phyloP scores from a whole-genome alignment of 306 rosid species.

The Elaeagnus macrophylla region DNA sequence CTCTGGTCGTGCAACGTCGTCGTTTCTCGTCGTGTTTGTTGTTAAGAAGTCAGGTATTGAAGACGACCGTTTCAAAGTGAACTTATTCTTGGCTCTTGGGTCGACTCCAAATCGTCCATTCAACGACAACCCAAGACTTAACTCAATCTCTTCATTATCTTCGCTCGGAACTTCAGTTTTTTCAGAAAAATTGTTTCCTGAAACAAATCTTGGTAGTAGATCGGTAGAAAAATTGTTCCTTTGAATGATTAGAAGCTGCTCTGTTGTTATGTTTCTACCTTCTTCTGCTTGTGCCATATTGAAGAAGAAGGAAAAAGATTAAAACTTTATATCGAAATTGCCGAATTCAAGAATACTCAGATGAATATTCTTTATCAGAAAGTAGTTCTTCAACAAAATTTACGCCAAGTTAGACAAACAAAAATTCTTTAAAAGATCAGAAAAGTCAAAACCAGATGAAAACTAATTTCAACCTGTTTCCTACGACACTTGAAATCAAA shows the following conservation, averaged over 20 bases:
- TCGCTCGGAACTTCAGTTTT: slow-evolving; percentile 17
- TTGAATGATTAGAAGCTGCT: slow-evolving; percentile 12
- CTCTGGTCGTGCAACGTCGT: slow-evolving; percentile 10
- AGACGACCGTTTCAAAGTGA: slow-evolving; percentile 36
- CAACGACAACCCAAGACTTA: slow-evolving; percentile 61
- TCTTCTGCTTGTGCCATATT: slow-evolving; percentile 40
- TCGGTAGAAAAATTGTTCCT: slow-evolving; percentile 31
- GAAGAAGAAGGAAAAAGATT: neutral
- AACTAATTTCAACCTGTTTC: too few species aligned
- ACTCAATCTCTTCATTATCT: slow-evolving; percentile 29
- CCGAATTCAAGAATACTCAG: slow-evolving; percentile 5
- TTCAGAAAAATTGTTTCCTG: slow-evolving; percentile 20
- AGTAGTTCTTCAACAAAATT: too few species aligned
- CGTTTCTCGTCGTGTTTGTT: slow-evolving; percentile 11
- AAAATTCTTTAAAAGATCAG: too few species aligned
- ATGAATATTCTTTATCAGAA: neutral
- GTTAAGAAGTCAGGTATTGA: slow-evolving; percentile 46
- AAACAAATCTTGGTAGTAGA: slow-evolving; percentile 32
- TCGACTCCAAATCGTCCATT: slow-evolving; percentile 77
- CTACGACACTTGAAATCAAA: too few species aligned
- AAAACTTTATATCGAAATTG: neutral
- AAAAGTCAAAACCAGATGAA: too few species aligned
- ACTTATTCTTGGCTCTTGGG: slow-evolving; percentile 44
- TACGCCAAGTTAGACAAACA: too few species aligned
- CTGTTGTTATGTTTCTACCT: slow-evolving; percentile 12